Percentiles rank a stretch among this genome's conserved stretches.
phyloP scores from a whole-genome alignment of 2,329 filamentous ascomycete genomes.

The Trichothecium roseum region DNA sequence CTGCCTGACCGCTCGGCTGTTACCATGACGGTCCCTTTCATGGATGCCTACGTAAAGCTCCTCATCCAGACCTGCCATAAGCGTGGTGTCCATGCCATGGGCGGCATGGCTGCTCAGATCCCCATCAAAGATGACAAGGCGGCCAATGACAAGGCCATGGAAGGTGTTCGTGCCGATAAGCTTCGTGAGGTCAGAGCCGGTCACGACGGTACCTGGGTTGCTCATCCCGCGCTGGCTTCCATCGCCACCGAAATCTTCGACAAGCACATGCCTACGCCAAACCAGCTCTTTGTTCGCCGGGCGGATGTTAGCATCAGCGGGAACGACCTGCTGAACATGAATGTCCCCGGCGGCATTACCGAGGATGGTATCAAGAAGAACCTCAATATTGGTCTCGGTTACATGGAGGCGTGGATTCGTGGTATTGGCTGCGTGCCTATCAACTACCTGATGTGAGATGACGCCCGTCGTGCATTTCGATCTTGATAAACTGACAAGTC shows the following conservation, averaged over 20 bases:
- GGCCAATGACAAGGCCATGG: conserved; percentile 92
- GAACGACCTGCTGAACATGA: conserved; percentile 96
- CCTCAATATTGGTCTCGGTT: conserved; percentile 88
- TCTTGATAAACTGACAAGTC: too few relatives aligned
- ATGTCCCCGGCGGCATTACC: conserved; percentile 83
- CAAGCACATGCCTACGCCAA: conserved; percentile 96
- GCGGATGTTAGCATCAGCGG: conserved; percentile 80
- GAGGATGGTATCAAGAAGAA: conserved; percentile 97
- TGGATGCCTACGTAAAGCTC: conserved; percentile 91
- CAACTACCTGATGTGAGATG: conserved; percentile 76
- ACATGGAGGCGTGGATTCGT: conserved; percentile 98
- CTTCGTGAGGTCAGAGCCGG: conserved; percentile 89
- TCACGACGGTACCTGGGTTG: conserved; percentile 95
- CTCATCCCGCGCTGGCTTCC: conserved; percentile 79
- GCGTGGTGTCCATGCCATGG: conserved; percentile 96
- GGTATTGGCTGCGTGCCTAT: conserved; percentile 94
- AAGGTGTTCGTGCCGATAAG: conserved; percentile 86
- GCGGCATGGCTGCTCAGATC: conserved; percentile 97
- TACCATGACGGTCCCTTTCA: conserved; percentile 97
- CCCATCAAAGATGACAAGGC: conserved; percentile 91
- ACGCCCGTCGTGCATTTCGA: not conserved
- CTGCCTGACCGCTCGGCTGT: conserved; percentile 84
- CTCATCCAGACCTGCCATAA: conserved; percentile 97
- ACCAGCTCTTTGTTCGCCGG: conserved; percentile 84
- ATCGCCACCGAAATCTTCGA: conserved; percentile 95